Percentiles rank a stretch among this genome's conserved stretches.
These are phyloP conservation scores for Pyrenophora tritici-repentis DNA, from an alignment of 2,329 filamentous ascomycete species.

Conservation along the genomic window DNA sequence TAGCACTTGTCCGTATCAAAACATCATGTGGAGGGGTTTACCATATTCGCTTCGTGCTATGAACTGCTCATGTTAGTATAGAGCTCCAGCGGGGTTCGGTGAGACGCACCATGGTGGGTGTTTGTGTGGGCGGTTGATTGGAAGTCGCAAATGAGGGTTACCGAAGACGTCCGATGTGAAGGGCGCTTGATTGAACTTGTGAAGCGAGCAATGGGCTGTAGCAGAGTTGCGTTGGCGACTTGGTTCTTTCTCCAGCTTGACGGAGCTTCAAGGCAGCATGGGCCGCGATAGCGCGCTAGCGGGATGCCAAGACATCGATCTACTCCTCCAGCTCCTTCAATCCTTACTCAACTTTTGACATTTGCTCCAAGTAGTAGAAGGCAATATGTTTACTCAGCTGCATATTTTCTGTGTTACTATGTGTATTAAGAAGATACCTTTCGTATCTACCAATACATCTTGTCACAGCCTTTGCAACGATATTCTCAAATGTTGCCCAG, in stretches of 20 bases:
- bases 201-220: slow-evolving; percentile 2
- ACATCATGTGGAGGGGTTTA: slow-evolving; percentile 55
- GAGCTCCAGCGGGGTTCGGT: slow-evolving; percentile 36
- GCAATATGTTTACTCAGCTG: no score
- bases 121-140: slow-evolving; percentile 8
- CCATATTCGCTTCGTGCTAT: slow-evolving; percentile 99
- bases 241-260: slow-evolving; percentile 27
- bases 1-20: slow-evolving; percentile 13
- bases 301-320: slow-evolving; percentile 25
- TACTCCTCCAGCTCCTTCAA: not conserved
- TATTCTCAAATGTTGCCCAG: no score
- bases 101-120: slow-evolving; percentile 41
- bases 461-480: no score
- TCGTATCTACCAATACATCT: no score
- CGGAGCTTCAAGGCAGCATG: slow-evolving; percentile 38
- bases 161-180: not conserved
- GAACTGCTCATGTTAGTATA: slow-evolving; percentile 63
- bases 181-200: not conserved
- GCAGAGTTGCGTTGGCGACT: slow-evolving; percentile 18
- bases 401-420: no score
- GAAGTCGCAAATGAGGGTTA: not conserved
- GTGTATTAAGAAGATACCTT: no score
- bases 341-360: no score
- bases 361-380: no score
- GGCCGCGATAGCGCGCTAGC: slow-evolving; percentile 25